These are phyloP conservation scores for Podochytrium sp. DNA, from an alignment of 192 early-diverging fungal genomes.

Conservation along the genomic window DNA sequence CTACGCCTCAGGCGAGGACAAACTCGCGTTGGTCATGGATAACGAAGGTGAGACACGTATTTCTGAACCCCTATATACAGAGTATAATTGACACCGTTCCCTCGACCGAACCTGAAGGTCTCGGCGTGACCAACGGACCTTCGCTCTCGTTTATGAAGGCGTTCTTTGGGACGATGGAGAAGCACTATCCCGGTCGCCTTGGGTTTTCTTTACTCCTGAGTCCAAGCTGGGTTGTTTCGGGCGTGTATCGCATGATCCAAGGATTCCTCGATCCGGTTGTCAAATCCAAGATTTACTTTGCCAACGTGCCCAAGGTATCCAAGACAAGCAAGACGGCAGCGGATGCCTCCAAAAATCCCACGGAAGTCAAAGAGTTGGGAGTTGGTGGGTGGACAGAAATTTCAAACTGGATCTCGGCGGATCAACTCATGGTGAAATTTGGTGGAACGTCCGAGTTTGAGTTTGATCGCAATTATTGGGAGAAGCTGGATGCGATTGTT, in stretches of 20 bases:
- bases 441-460: conserved; percentile 75
- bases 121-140: conserved; percentile 71
- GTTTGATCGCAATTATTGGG: conserved; percentile 52
- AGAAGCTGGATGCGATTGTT: neutral
- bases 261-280: conserved; percentile 91
- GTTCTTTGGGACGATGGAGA: conserved; percentile 77
- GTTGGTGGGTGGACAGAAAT: neutral
- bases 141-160: conserved; percentile 39
- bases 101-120: no score
- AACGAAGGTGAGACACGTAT: no score
- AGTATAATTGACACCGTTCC: no score
- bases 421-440: conserved; percentile 70
- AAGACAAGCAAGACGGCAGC: neutral
- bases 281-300: conserved; percentile 79
- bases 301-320: neutral
- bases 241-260: conserved; percentile 73
- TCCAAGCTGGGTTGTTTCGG: conserved; percentile 84
- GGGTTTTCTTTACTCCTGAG: conserved; percentile 63
- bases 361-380: neutral
- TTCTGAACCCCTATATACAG: no score
- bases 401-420: conserved; percentile 44
- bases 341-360: neutral
- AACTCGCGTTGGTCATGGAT: conserved; percentile 80
- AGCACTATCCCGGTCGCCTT: conserved; percentile 89
- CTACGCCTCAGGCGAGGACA: no score